A percentile compares a stretch with the other conserved stretches of the same genome.
phyloP scores from a whole-genome alignment of 306 rosid species.

The Vigna unguiculata region DNA sequence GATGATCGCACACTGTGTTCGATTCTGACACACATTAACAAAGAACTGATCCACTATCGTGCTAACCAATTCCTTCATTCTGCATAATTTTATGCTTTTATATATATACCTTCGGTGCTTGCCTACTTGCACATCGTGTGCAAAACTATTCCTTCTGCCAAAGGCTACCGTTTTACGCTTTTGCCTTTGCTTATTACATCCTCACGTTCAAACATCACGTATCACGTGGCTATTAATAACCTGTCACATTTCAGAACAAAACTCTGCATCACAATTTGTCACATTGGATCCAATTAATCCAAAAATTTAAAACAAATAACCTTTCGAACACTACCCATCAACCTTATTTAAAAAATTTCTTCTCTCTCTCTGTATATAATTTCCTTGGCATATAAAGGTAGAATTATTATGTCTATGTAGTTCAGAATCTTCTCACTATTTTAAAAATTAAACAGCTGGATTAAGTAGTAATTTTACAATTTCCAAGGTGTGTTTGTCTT shows the following conservation, averaged over 20 bases:
- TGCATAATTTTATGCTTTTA: conserved; percentile 6
- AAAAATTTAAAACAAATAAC: conserved; percentile 6
- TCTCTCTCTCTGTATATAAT: too few species aligned
- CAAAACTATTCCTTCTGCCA: conserved; percentile 12
- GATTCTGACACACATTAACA: background rate
- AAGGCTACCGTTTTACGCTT: conserved; percentile 29
- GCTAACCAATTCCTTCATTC: background rate
- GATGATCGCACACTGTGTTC: conserved; percentile 15
- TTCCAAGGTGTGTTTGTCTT: too few species aligned
- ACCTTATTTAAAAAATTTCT: too few species aligned
- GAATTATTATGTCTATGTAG: too few species aligned
- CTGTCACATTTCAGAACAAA: conserved; percentile 15
- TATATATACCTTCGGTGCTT: background rate
- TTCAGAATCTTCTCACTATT: too few species aligned
- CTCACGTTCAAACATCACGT: conserved; percentile 53
- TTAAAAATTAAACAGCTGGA: too few species aligned
- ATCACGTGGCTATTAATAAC: conserved; percentile 47
- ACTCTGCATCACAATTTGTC: conserved; percentile 23
- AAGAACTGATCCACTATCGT: background rate
- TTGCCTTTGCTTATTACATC: conserved; percentile 26
- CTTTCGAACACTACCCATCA: conserved; percentile 35
- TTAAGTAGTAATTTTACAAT: too few species aligned
- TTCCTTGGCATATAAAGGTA: background rate
- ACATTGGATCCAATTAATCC: conserved; percentile 48
- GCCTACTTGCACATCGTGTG: background rate